Evolutionary conservation across 75 land plant species (phyloP), one percentile per base, ranked within the genome.

Genomic region (Selaginella tamariscina): DNA sequence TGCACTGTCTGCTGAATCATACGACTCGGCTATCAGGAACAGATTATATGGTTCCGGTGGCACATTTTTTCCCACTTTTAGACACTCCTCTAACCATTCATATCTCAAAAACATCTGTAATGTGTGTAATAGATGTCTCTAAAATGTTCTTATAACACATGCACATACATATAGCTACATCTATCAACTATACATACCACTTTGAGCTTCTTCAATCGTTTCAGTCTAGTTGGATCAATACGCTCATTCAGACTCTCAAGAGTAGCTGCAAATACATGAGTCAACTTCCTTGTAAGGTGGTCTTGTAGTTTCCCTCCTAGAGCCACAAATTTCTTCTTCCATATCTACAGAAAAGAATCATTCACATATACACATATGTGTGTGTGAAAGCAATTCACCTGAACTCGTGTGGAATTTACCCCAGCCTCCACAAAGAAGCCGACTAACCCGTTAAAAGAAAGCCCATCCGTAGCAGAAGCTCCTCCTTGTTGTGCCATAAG

Each of bases 31-130:
- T 15, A 39, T 15, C 49, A 39, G 49, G 15, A 39, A 39, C 49
- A 92, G 23, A 63, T 27, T 30, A 72, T 84, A 94, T 0, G 73
- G 27, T 54, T 89, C 83, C 68, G 80, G 78, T 1, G 84, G 64
- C 15, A 82, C 74, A 24, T 65, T 77, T 57, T 70, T 63, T 24
- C 96, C 98, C 56, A 33, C 62, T 60, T 74, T 85, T 74, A 94
- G 79, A 31, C 86, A 78, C 65, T 87, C 91, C 56, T 94, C 91
- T 31, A 94, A 66, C 98, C 98, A 94, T 29, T 76, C 77, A 62
- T 80, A 94, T 31, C 15, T 55, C n/a, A 94, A 74, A 29, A 76
- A 65, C 24, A 55, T 75, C 97, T 91, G 85, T 70, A 24, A 24
- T 74, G 2, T 54, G 49, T 11, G 33, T 5, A 24, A 31, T 11